Base-by-base conservation (phyloP, 805 yeast species). In the Myxozyma mucilagina region DNA sequence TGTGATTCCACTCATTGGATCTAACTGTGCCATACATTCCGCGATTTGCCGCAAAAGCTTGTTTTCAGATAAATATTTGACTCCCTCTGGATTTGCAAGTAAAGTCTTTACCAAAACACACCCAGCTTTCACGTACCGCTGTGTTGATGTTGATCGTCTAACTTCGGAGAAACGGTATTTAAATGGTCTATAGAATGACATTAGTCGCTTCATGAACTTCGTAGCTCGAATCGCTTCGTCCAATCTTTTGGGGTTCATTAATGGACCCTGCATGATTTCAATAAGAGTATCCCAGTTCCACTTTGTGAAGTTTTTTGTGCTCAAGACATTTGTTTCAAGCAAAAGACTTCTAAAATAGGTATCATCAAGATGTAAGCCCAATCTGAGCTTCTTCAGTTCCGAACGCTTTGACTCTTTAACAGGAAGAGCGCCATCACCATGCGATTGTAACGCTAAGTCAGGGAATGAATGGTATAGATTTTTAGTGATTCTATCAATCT, bases 121-220 rank as follows among this genome's bases (percentile, higher is more conserved):
- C 0, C 97, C 98, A 3, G 88, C 86, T 53, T 78, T 80, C 11
- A 89, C 81, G 66, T 85, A 89, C 62, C 81, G 79, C 31, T 79
- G 80, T 29, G 86, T 80, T 36, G 78, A 73, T 58, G 80, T 82
- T 1, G 84, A 76, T 58, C 78, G 78, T 60, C 82, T 76, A 49
- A 84, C 74, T 32, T 78, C 75, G 7, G 88, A 78, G 73, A 91
- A 93, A 57, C 97, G 78, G 68, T 86, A 84, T 74, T 96, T 92
- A 76, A 92, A 87, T 0, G 99, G 99, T 56, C 98, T 79, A 71
- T 85, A 93, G 71, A 93, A 94, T 1, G 96, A 89, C 68, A 92
- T 73, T 31, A 94, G 72, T 58, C 97, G 76, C 70, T 93, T 92
- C 71, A 92, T 79, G 69, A 94, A 90, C 69, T 92, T 93, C 0